A percentile compares a stretch with the other conserved stretches of the same genome.
phyloP scores from a whole-genome alignment of 805 yeast species.

The Pichia phayaonensis region DNA sequence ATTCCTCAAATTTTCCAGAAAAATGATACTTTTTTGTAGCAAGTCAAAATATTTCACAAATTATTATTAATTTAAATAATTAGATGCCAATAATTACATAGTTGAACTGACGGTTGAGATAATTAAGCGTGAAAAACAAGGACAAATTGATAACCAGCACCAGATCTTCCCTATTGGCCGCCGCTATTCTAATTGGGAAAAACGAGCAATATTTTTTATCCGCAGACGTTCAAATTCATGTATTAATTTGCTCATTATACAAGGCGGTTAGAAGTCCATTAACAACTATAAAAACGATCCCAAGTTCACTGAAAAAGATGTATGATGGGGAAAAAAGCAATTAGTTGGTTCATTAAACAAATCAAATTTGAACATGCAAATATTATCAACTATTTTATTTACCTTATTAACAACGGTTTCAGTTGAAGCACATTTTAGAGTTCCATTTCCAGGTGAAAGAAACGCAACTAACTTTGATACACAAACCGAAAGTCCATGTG shows the following conservation, averaged over 20 bases:
- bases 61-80: no score
- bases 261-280: no score
- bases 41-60: no score
- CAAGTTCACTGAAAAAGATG: no score
- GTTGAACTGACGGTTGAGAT: no score
- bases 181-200: background rate
- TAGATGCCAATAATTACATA: no score
- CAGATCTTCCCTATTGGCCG: no score
- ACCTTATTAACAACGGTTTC: constrained; percentile 9
- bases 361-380: background rate
- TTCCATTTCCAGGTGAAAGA: constrained; percentile 29
- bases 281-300: no score
- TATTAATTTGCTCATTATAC: background rate
- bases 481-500: constrained; percentile 25
- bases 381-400: background rate
- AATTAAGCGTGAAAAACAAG: no score
- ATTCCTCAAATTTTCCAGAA: no score
- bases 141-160: no score
- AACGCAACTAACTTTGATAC: constrained; percentile 25
- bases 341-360: background rate
- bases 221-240: background rate
- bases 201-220: background rate
- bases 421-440: constrained; percentile 23
- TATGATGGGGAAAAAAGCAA: background rate
- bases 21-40: no score